Evolutionary conservation across 768 basidiomycete species (phyloP).

Genomic region (Leucocoprinus leucothites): DNA sequence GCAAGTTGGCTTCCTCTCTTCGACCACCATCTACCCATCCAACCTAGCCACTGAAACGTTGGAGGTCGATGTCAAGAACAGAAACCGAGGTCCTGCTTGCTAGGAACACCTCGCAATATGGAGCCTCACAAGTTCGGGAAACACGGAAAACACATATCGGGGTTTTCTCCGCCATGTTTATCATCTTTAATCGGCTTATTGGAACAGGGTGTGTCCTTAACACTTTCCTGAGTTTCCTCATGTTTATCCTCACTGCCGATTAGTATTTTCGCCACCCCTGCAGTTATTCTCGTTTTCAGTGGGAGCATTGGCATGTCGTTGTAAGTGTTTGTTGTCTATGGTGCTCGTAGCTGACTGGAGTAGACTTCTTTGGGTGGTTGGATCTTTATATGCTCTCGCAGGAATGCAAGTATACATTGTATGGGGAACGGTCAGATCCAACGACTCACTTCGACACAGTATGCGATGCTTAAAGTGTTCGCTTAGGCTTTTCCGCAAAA

Average conservation of each 20-base stretch:
- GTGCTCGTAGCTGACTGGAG: not conserved
- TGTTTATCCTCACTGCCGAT: not conserved
- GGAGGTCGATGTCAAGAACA: not conserved
- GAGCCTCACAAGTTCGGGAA: not conserved
- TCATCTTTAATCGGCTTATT: constrained; percentile 36
- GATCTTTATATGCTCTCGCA: constrained; percentile 30
- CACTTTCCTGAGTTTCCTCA: not conserved
- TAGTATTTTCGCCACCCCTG: constrained; percentile 36
- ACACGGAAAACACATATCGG: constrained; percentile 22
- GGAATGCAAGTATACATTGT: constrained; percentile 35
- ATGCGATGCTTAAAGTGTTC: too few species aligned
- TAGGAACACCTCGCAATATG: not conserved
- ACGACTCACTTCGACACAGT: not conserved
- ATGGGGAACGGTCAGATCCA: constrained; percentile 29
- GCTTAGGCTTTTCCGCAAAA: constrained; percentile 51
- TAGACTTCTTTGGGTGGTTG: constrained; percentile 34
- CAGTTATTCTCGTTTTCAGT: constrained; percentile 25
- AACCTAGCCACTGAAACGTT: not conserved
- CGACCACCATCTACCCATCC: not conserved
- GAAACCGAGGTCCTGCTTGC: not conserved
- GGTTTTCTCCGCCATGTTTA: constrained; percentile 28
- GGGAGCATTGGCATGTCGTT: constrained; percentile 33
- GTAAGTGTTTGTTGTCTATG: constrained; percentile 12
- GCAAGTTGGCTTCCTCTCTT: too few species aligned
- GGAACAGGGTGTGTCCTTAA: constrained; percentile 29